Evolutionary conservation across 768 basidiomycete genomes (phyloP), one percentile per base, ranked within the genome.

Genomic region (Lenzites betulinus): DNA sequence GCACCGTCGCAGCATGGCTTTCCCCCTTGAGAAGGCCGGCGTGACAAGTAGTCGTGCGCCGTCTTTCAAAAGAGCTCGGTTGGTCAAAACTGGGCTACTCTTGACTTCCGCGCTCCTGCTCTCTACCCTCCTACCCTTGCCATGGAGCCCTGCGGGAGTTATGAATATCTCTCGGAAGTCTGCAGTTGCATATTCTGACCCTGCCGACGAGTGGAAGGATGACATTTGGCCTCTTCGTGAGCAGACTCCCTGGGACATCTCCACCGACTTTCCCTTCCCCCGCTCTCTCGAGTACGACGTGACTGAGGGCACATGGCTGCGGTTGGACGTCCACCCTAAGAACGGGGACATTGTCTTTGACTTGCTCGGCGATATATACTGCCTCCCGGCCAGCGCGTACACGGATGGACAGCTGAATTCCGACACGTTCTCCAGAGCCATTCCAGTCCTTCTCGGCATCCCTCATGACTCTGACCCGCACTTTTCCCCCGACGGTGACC

Each of bases 301-400:
- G 15, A 76, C 79, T 42, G 86, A 90, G 68, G 89, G 89, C 8
- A 90, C 89, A 36, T 91, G 88, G 88, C 74, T 90, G 54, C 79
- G 88, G 12, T 79, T 90, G 30, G 89, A 90, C 66, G 88, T 89
- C 1, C 84, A 88, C 62, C 86, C 87, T n/a, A 73, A 75, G 54
- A 80, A 82, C 2, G 88, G 89, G 13, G 89, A 90, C 64, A 80
- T 90, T 46, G 79, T 89, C 7, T 90, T 89, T 56, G 89, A 89
- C 69, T 88, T 90, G 81, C 72, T 86, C 7, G 89, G 89, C 2
- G 88, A 91, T 67, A 68, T 90, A 28, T 90, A 89, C 70, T 90
- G 89, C 66, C 76, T 91, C 46, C 81, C 88, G 23, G 81, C 78
- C 0, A 28, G 60, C 52, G 69, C 76, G 18, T 79, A 79, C 60